Base-by-base conservation (phyloP, 306 rosid species). In the Prunus kanzakura region DNA sequence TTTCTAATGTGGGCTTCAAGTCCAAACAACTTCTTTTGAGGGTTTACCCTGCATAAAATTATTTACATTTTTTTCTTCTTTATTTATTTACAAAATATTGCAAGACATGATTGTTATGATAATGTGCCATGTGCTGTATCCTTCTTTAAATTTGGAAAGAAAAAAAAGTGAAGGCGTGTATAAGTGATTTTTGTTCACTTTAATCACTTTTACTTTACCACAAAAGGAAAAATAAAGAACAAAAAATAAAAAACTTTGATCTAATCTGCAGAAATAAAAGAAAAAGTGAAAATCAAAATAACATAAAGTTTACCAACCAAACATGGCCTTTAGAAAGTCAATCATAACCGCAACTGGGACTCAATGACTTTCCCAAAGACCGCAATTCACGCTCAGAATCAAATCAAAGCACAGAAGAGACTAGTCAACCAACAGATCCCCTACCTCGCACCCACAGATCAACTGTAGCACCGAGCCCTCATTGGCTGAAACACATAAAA, bases 321-420 rank as follows among this genome's bases (percentile, higher is more conserved):
- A 32, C 83, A 50, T 58, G 46, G 12, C 35, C 77, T 76, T 81
- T 76, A 27, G 9, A 71, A 81, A 55, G 69, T 70, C 74, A 18
- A 76, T 81, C 81, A 76, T 81, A 29, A 11, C 74, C 25, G 16
- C 80, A 69, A 63, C 79, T 43, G 66, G 64, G 64, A n/a, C n/a
- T 25, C 74, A 43, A 69, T 74, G 63, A 55, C 81, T 76, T 76
- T 69, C 50, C 81, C 75, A 80, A 54, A 64, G 2, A 64, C 69
- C 69, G 69, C 47, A 64, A 64, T 63, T 81, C 78, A 76, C 81
- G 84, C 81, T 71, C 49, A 13, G 58, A 43, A 46, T 76, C 43
- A 25, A 67, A 25, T 25, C 27, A 25, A 25, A 14, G 11, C 67
- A 29, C 45, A 30, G 38, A 15, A 3, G n/a, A 66, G 75, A 54